Evolutionary conservation across 164 flowering plant species (phyloP).

Genomic region (Stephania yunnanensis): DNA sequence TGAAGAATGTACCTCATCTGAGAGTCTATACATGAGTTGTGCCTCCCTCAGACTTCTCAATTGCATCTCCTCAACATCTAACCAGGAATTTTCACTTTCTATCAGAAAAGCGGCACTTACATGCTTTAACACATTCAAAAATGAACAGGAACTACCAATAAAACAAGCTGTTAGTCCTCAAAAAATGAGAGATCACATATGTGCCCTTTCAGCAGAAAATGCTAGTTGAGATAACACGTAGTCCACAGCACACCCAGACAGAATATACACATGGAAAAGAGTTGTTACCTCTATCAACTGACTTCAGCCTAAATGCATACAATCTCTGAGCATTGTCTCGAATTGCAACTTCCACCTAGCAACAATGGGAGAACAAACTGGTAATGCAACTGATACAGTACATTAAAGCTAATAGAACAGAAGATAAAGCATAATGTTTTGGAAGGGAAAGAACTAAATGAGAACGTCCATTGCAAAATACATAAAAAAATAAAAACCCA

Average conservation of each 20-base stretch:
- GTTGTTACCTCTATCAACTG: conserved; percentile 60
- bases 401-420: background rate
- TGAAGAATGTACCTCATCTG: conserved; percentile 70
- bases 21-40: conserved; percentile 60
- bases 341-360: conserved; percentile 88
- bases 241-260: background rate
- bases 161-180: background rate
- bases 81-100: background rate
- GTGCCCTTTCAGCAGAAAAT: background rate
- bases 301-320: conserved; percentile 54
- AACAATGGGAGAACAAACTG: conserved; percentile 12
- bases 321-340: conserved; percentile 90
- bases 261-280: background rate
- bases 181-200: background rate
- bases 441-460: background rate
- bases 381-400: conserved; percentile 1
- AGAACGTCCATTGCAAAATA: background rate
- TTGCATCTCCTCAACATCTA: conserved; percentile 56
- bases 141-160: background rate
- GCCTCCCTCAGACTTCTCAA: conserved; percentile 65
- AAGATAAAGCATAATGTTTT: background rate
- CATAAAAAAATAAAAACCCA: background rate
- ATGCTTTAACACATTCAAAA: background rate
- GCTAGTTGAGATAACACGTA: background rate
- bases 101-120: background rate